Evolutionary conservation across 148 eudicot species (phyloP), one percentile per base, ranked within the genome.

Genomic region (Cornus suecica): DNA sequence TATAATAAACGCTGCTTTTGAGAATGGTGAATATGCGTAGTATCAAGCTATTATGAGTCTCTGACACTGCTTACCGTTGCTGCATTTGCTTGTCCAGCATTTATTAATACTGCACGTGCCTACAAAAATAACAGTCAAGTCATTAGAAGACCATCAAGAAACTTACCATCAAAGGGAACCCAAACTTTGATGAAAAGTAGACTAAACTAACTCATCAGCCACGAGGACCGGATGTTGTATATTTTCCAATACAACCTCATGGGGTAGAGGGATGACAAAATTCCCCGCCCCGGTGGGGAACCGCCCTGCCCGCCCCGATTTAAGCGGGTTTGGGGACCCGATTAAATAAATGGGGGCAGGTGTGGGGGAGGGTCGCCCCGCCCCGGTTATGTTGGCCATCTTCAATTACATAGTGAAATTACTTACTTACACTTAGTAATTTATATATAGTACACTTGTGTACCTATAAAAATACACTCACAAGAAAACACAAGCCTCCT

Each of bases 71-170:
- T 89, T 87, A 94, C 97, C 52, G 98, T 94, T 74, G 97, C 98
- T 69, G 98, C 99, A 86, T 96, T 96, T 79, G 99, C 99, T 85
- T 96, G 99, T 83, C 99, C 99, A 84, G 99, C 99, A 87, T 96
- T 96, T 76, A 93, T 96, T 78, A 96, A 86, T 58, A 96, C 90
- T 6, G 98, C 99, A 83, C 98, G 99, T 62, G 94, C 98, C 99
- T 96, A 74, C 30, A 82, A 65, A 82, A 65, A 69, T 74, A 26
- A 32, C 27, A 66, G 34, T 60, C 10, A 66, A 61, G 69, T 54
- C 64, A 26, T 73, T 65, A 68, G 66, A 42, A 13, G 8, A 32
- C 20, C 28, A 25, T 65, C 11, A 48, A 42, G 70, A 30, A 25
- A 51, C 25, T 63, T 58, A 34, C 22, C 27, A 29, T n/a, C 16